Evolutionary conservation across 257 asterid genomes (phyloP), one percentile per base, ranked within the genome.

Genomic region (Solanum virginianum): DNA sequence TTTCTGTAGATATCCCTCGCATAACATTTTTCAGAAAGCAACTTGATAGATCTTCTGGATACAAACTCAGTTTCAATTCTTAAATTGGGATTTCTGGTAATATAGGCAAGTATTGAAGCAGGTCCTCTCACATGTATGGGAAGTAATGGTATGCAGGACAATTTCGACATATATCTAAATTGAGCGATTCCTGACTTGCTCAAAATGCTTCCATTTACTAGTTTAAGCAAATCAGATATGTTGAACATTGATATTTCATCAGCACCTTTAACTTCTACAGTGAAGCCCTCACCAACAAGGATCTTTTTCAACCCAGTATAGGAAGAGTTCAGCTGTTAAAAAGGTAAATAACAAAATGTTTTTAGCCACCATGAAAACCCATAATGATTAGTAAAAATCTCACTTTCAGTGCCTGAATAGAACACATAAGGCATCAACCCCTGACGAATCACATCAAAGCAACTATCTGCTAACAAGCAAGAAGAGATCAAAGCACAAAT

Each of bases 221-320:
- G 84, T 51, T 87, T 89, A 80, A 85, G 85, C 66, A 60, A 60
- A 79, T 87, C 85, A 24, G 91, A 81, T 65, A 91, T 86, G 47
- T 86, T 90, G 84, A 89, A 85, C 74, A 91, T 77, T 81, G 94
- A 88, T 20, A 94, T 89, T 89, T 91, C 96, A 89, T 93, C 87
- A 14, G 97, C 97, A 7, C 92, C 92, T 84, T 87, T 87, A 84
- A 94, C 92, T 90, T 92, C 98, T 63, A 94, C 81, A 4, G 92
- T 90, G 82, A 95, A 92, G 85, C 97, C 99, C 91, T 95, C 92
- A 66, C 94, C 90, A 20, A 95, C 94, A 54, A 90, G 90, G 77
- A 94, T 90, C 83, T 90, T 90, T 80, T 91, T 89, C 90, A 95
- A 88, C 83, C 95, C 95, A 80, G 88, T 72, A 88, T 87, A 84